Evolutionary conservation across 2,329 filamentous ascomycete species (phyloP).

Genomic region (Stagonosporopsis cucurbitacearum): DNA sequence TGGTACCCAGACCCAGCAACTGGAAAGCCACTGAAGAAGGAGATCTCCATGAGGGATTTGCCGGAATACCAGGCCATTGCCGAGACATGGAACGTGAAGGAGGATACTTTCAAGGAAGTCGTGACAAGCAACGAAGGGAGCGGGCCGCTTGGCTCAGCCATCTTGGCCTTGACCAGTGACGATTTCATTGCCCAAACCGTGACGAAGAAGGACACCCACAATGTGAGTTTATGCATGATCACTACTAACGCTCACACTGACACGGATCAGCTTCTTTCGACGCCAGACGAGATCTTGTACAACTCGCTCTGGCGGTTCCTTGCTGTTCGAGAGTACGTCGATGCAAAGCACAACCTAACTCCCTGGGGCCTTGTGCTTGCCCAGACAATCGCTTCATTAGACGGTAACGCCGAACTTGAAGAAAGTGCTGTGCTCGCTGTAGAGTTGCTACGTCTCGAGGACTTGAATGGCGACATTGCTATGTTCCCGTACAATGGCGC

Average conservation of each 20-base stretch:
- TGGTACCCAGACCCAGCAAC: conserved; percentile 68
- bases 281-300: conserved; percentile 74
- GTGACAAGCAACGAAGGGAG: conserved; percentile 32
- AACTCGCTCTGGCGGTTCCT: conserved; percentile 89
- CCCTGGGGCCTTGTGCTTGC: conserved; percentile 79
- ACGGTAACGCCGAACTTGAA: conserved; percentile 65
- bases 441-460: conserved; percentile 79
- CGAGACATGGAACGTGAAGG: conserved; percentile 76
- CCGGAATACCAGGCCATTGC: conserved; percentile 62
- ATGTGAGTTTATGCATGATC: conserved; percentile 27
- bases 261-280: conserved; percentile 55
- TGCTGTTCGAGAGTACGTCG: conserved; percentile 84
- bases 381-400: conserved; percentile 70
- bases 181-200: conserved; percentile 75
- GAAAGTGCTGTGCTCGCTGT: conserved; percentile 83
- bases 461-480: conserved; percentile 73
- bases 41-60: conserved; percentile 65
- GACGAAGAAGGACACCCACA: conserved; percentile 58
- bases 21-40: conserved; percentile 57
- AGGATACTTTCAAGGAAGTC: conserved; percentile 59
- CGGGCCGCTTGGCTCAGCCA: conserved; percentile 56
- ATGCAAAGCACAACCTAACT: conserved; percentile 79
- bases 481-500: conserved; percentile 66
- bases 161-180: conserved; percentile 69
- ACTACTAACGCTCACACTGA: conserved; percentile 10